Evolutionary conservation across 352 stramenopile species (phyloP), one percentile per base, ranked within the genome.

Genomic region (Phytophthora sansomeana): DNA sequence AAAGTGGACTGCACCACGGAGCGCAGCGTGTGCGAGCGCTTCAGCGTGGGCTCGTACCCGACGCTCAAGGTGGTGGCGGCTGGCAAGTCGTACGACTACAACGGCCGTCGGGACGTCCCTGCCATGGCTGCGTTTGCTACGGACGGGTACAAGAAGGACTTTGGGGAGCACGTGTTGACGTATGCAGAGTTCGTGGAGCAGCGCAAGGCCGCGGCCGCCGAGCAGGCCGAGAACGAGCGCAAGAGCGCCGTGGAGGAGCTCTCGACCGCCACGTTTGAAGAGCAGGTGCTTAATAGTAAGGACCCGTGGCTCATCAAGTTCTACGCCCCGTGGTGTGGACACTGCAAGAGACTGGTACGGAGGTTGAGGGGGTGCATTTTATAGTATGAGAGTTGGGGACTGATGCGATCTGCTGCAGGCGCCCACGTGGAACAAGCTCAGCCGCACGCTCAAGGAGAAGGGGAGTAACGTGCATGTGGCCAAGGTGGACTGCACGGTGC

Each of bases 1-100:
- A 93, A 90, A 28, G 79, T 95, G 30, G 87, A 95, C 66, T 95
- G 87, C 72, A 95, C 85, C 35, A 80, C 71, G n/a, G 79, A 91
- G 47, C 73, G 72, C 26, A 84, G 67, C 63, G 67, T 95, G 42
- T 95, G 87, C 63, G 85, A 91, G 58, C 87, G 87, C 68, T 91
- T 95, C 57, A 74, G 83, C 32, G 83, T 95, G 48, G 75, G 84
- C 52, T 93, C 83, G 29, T 95, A 95, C 68, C 87, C 87, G 41
- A 94, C 87, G 33, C 72, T 95, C 42, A 94, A 94, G 69, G 82
- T 92, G 19, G 72, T 95, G 43, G 42, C 75, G 7, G 42, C n/a
- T 19, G 82, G 82, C 35, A 77, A 77, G 35, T 89, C 77, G 17
- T 93, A 85, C 70, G 87, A 93, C 62, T 95, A 94, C 68, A 72